Percentiles rank a stretch among this genome's conserved stretches.
These are phyloP conservation scores for Epichloe glyceriae DNA, from an alignment of 2,329 filamentous ascomycete species.

Conservation along the genomic window DNA sequence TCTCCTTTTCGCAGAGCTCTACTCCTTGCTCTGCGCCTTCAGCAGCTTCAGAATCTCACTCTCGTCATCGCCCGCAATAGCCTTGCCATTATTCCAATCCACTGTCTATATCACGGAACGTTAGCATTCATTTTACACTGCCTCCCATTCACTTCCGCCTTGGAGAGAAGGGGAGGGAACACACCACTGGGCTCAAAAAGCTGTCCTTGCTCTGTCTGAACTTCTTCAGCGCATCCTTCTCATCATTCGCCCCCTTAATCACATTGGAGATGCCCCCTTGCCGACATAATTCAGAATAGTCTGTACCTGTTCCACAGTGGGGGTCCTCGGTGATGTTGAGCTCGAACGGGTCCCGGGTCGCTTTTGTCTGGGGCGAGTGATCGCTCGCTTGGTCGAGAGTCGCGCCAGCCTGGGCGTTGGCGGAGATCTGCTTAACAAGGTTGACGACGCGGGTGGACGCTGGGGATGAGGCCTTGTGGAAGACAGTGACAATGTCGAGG, in stretches of 20 bases:
- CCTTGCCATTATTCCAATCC: slow-evolving; percentile 88
- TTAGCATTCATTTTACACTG: neutral
- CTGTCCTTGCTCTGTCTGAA: slow-evolving; percentile 55
- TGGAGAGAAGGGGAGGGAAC: slow-evolving; percentile 21
- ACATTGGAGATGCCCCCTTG: slow-evolving; percentile 43
- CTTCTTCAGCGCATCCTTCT: slow-evolving; percentile 66
- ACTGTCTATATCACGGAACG: slow-evolving; percentile 38
- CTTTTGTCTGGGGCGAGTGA: slow-evolving; percentile 42
- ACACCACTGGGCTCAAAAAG: slow-evolving; percentile 67
- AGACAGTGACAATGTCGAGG: slow-evolving; percentile 87
- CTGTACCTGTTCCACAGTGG: slow-evolving; percentile 70
- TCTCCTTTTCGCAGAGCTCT: neutral
- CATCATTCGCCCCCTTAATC: slow-evolving; percentile 59
- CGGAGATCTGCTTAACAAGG: slow-evolving; percentile 69
- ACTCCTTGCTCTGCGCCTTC: slow-evolving; percentile 25
- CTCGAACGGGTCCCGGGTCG: slow-evolving; percentile 59
- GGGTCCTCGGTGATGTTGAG: slow-evolving; percentile 73
- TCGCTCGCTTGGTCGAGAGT: slow-evolving; percentile 64
- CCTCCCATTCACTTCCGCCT: neutral
- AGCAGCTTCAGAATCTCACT: slow-evolving; percentile 82
- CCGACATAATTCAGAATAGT: slow-evolving; percentile 78
- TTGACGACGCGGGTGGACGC: slow-evolving; percentile 61
- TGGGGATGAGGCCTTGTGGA: slow-evolving; percentile 68
- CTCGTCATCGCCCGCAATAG: slow-evolving; percentile 63
- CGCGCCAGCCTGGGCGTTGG: slow-evolving; percentile 51